Evolutionary conservation across 139 green algal genomes (phyloP).

Genomic region (Tetratostichococcus sp.): DNA sequence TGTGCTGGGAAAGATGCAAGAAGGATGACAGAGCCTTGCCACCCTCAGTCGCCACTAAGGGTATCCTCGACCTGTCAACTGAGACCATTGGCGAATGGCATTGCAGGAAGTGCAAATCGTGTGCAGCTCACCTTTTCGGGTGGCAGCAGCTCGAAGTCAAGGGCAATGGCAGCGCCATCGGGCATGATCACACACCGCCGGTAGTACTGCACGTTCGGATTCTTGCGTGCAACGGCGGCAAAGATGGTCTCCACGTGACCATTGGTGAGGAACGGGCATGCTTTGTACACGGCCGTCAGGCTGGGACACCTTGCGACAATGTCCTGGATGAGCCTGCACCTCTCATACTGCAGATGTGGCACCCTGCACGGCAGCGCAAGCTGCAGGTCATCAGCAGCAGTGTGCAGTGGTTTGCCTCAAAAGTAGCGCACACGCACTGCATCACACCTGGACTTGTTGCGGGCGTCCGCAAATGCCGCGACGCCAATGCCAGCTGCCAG

Average conservation of each 20-base stretch:
- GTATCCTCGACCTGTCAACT: too few species aligned
- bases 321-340: slow-evolving; percentile 27
- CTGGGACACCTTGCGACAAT: slow-evolving; percentile 33
- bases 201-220: slow-evolving; percentile 19
- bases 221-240: slow-evolving; percentile 59
- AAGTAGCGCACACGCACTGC: too few species aligned
- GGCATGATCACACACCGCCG: not conserved
- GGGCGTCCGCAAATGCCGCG: not conserved
- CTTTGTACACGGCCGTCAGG: slow-evolving; percentile 26
- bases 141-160: slow-evolving; percentile 2
- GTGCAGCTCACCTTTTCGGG: not conserved
- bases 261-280: slow-evolving; percentile 21
- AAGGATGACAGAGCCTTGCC: too few species aligned
- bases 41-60: too few species aligned
- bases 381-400: too few species aligned
- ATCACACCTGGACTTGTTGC: not conserved
- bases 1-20: too few species aligned
- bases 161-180: not conserved
- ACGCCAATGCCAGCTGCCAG: not conserved
- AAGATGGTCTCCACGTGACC: slow-evolving; percentile 91
- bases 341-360: not conserved
- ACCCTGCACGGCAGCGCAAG: not conserved
- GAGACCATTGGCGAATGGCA: too few species aligned
- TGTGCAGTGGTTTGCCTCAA: too few species aligned
- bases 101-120: too few species aligned